Base-by-base conservation (phyloP, 2,329 filamentous ascomycete genomes). In the Ceratocystiopsis minuta region DNA sequence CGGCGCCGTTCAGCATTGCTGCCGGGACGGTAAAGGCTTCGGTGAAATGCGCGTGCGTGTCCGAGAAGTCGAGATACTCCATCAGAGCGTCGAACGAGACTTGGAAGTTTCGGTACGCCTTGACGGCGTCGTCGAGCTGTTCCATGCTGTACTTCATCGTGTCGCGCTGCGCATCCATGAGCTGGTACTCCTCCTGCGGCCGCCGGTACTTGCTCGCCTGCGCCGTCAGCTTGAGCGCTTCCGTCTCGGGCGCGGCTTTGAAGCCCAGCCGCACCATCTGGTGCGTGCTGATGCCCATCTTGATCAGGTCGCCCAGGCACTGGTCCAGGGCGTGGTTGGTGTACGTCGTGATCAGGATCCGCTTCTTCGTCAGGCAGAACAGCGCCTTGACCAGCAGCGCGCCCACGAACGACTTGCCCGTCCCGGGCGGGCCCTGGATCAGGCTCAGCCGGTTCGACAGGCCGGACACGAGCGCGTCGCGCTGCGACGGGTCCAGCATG, bases 341-440 rank as follows among this genome's bases (percentile, higher is more conserved):
- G 44, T 74, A 84, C 20, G 70, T 75, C 2, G 80, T 54, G 0
- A 86, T 68, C 0, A 87, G 60, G 0, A 85, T 68, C 0, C n/a
- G n/a, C n/a, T n/a, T 54, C 69, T 24, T 69, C 60, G 0, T 49
- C 16, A 0, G 68, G 72, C 69, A 53, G 16, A 74, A 56, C 0
- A 86, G 52, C 0, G 63, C 55, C 41, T 75, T 75, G 0, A 72
- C 68, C 1, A 78, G 60, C 2, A 80, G 57, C 0, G 78, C 73
- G 0, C 81, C 81, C 3, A 83, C 68, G 46, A 82, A 82, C 0
- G 78, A 83, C 49, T 87, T 87, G 1, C 81, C 81, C 0, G 79
- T 86, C 0, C 78, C 75, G 76, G 37, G 16, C 37, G 34, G 38
- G 10, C 15, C 24, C 42, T 39, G 43, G 39, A 44, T 43, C 10